Percentiles rank a stretch among this genome's conserved stretches.
Evolutionary conservation across 768 basidiomycete genomes (phyloP).

Genomic region (Naganishia vaughanmartiniae): DNA sequence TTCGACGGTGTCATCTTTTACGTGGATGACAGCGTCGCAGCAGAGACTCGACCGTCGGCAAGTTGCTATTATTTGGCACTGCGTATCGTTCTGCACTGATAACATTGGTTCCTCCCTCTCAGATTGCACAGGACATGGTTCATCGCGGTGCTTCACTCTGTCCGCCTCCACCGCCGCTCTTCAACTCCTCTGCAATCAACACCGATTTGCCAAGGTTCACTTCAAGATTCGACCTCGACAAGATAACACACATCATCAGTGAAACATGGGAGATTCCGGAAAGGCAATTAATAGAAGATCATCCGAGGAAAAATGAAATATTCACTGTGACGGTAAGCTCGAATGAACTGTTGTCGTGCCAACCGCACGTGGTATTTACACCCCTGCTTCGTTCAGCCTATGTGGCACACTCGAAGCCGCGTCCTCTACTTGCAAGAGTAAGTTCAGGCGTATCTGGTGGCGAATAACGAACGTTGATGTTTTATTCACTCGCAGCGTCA

Average conservation of each 20-base stretch:
- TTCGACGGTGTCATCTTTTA: conserved; percentile 21
- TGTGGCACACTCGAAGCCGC: conserved; percentile 19
- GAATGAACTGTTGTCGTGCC: no score
- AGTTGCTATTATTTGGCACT: background rate
- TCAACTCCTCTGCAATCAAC: conserved; percentile 1
- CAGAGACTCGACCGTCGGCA: conserved; percentile 8
- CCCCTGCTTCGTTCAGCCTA: background rate
- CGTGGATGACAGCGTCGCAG: conserved; percentile 18
- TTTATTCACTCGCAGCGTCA: background rate
- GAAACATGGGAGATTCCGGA: conserved; percentile 26
- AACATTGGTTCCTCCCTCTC: background rate
- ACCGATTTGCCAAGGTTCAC: background rate
- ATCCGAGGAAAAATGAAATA: background rate
- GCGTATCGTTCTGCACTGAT: background rate
- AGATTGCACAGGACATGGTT: conserved; percentile 12
- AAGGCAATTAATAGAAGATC: conserved; percentile 6
- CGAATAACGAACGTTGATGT: background rate
- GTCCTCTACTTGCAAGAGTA: conserved; percentile 19
- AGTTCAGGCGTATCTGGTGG: background rate
- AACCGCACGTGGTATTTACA: background rate
- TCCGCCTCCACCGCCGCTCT: background rate
- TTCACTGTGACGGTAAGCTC: conserved; percentile 19
- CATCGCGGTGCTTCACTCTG: conserved; percentile 8
- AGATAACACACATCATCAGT: conserved; percentile 28
- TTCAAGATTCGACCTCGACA: conserved; percentile 23